A percentile compares a stretch with the other conserved stretches of the same genome.
Evolutionary conservation across 176 grass and related monocot genomes (phyloP).

Genomic region (Carex parvula): DNA sequence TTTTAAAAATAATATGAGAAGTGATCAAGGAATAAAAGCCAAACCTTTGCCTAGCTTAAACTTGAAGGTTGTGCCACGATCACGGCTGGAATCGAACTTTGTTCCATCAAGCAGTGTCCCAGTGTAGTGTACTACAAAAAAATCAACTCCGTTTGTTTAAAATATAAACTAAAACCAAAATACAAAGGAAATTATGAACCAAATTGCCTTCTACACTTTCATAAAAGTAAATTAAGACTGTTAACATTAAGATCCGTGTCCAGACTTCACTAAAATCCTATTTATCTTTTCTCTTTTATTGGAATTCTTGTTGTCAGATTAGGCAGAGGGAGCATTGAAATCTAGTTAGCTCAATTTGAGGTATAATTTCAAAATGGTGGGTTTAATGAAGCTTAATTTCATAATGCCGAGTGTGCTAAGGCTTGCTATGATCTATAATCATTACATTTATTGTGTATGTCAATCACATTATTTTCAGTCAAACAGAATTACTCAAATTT

Average conservation of each 20-base stretch:
- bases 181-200: neutral
- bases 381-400: neutral
- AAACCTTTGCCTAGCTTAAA: slow-evolving; percentile 80
- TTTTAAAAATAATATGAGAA: neutral
- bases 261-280: neutral
- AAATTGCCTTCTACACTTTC: neutral
- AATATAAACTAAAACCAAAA: neutral
- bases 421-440: neutral
- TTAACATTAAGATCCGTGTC: neutral
- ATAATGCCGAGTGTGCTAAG: neutral
- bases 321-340: neutral
- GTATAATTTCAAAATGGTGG: neutral
- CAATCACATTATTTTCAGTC: neutral
- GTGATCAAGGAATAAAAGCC: neutral
- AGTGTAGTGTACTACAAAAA: slow-evolving; percentile 73
- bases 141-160: neutral
- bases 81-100: slow-evolving; percentile 80
- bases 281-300: neutral
- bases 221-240: neutral
- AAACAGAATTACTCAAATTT: neutral
- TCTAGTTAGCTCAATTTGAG: neutral
- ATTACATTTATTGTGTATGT: neutral
- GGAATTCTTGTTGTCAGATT: neutral
- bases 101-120: slow-evolving; percentile 69
- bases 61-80: slow-evolving; percentile 54